Base-by-base conservation (phyloP, 208 protist genomes). In the Trypanosoma avium region DNA sequence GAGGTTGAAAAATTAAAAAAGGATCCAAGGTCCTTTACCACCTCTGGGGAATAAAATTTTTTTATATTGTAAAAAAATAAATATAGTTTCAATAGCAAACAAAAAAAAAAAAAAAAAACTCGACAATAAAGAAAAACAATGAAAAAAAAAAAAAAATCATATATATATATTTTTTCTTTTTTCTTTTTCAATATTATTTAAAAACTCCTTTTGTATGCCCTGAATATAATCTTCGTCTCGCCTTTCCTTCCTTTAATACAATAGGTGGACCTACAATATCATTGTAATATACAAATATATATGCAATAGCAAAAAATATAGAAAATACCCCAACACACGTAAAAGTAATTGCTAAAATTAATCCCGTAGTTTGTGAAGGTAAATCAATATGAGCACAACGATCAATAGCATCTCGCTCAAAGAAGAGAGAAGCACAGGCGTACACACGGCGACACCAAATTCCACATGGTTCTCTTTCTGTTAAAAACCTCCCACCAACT, bases 401-500 rank as follows among this genome's bases (percentile, higher is more conserved):
- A 9, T 58, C 58, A 55, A 66, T 73, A n/a, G 12, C 29, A 15
- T 29, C 24, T 27, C 50, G 46, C 17, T 45, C 12, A 36, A 67
- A 73, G 56, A 61, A 56, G 8, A 65, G 40, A 21, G 67, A 64
- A 19, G 67, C 32, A 38, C 67, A 73, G 17, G 43, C 27, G 49
- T 67, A 67, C 1, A 67, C 30, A 19, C 59, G 57, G 29, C 67
- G 67, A n/a, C 67, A 73, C 59, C 50, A 67, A 1, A 60, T 26
- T 4, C 52, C 38, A 55, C 67, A 73, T 19, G 19, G 5, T 26
- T 46, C 24, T 21, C 40, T 42, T 38, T 61, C 43, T 7, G 38
- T 58, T 47, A 73, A 61, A 55, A 65, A 73, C 47, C 53, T 58
- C 15, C 67, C 67, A 56, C 67, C 67, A 30, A 43, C 21, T 35